These are phyloP conservation scores for Suillus cothurnatus DNA, from an alignment of 768 basidiomycete species.

Conservation along the genomic window DNA sequence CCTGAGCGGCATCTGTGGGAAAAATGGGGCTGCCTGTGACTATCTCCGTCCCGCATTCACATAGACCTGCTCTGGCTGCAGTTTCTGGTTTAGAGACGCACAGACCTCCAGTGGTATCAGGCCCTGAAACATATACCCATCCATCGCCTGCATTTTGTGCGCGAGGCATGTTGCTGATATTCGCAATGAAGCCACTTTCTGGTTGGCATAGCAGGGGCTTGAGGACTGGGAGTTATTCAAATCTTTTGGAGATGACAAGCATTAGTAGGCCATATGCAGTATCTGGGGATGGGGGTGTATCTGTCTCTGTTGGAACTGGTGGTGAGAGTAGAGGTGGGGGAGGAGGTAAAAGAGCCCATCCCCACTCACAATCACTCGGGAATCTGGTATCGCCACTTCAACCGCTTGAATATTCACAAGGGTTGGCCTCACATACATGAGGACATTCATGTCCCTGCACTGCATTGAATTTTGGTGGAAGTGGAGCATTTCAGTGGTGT, in stretches of 20 bases:
- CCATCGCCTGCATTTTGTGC: slow-evolving; percentile 51
- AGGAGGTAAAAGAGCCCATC: no score
- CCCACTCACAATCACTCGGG: not conserved
- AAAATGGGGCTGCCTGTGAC: slow-evolving; percentile 1
- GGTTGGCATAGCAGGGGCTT: slow-evolving; percentile 34
- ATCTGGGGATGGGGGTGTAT: no score
- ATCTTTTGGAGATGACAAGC: not conserved
- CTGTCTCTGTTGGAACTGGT: not conserved
- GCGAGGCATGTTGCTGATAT: slow-evolving; percentile 52
- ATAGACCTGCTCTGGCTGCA: not conserved
- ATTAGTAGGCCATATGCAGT: not conserved
- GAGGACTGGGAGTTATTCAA: not conserved
- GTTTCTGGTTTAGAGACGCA: not conserved
- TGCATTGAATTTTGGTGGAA: not conserved
- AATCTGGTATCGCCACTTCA: slow-evolving; percentile 3
- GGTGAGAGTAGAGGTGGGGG: not conserved
- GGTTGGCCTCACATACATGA: not conserved
- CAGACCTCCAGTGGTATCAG: slow-evolving; percentile 11
- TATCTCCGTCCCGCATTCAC: not conserved
- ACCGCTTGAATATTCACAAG: not conserved
- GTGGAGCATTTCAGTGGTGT: not conserved
- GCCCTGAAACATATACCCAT: slow-evolving; percentile 54
- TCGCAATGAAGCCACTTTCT: slow-evolving; percentile 64
- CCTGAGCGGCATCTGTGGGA: slow-evolving; percentile 48
- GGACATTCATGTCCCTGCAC: slow-evolving; percentile 7